phyloP scores from a whole-genome alignment of 768 basidiomycete species.

The Omphalotus guepiniiformis region DNA sequence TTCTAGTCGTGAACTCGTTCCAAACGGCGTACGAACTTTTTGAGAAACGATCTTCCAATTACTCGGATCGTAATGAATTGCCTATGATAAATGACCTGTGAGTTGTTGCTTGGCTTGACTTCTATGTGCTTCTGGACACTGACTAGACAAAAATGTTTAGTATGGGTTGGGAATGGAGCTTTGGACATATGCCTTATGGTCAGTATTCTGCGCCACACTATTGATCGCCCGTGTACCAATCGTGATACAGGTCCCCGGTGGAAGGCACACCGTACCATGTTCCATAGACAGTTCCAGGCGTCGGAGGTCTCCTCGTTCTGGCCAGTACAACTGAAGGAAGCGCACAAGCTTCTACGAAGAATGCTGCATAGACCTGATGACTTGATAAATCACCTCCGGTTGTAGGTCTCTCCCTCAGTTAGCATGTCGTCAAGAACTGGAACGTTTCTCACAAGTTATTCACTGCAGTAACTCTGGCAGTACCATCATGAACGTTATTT shows the following conservation, averaged over 20 bases:
- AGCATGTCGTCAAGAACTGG: neutral
- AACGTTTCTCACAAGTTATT: neutral
- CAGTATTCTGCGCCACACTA: slow-evolving; percentile 7
- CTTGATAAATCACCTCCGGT: slow-evolving; percentile 45
- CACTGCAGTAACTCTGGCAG: slow-evolving; percentile 41
- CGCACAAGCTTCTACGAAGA: slow-evolving; percentile 39
- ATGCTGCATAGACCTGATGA: slow-evolving; percentile 39
- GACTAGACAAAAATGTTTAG: slow-evolving; percentile 29
- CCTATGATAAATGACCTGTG: slow-evolving; percentile 50
- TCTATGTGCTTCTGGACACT: too few relatives aligned
- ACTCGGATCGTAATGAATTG: slow-evolving; percentile 47
- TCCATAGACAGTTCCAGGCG: slow-evolving; percentile 48
- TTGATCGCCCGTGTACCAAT: neutral
- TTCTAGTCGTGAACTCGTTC: slow-evolving; percentile 46
- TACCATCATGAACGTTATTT: slow-evolving; percentile 49
- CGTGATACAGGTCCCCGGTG: slow-evolving; percentile 40
- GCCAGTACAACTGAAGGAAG: slow-evolving; percentile 42
- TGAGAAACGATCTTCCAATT: slow-evolving; percentile 51
- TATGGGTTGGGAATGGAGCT: slow-evolving; percentile 46
- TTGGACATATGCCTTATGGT: slow-evolving; percentile 54
- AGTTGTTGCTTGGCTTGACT: slow-evolving; percentile 12
- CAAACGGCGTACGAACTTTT: slow-evolving; percentile 47
- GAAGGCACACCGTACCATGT: slow-evolving; percentile 49
- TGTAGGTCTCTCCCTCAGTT: slow-evolving; percentile 29
- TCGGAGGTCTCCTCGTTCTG: slow-evolving; percentile 36